A percentile compares a stretch with the other conserved stretches of the same genome.
phyloP scores from a whole-genome alignment of 2,329 filamentous ascomycete genomes.

The Fonsecaea pugnacius region DNA sequence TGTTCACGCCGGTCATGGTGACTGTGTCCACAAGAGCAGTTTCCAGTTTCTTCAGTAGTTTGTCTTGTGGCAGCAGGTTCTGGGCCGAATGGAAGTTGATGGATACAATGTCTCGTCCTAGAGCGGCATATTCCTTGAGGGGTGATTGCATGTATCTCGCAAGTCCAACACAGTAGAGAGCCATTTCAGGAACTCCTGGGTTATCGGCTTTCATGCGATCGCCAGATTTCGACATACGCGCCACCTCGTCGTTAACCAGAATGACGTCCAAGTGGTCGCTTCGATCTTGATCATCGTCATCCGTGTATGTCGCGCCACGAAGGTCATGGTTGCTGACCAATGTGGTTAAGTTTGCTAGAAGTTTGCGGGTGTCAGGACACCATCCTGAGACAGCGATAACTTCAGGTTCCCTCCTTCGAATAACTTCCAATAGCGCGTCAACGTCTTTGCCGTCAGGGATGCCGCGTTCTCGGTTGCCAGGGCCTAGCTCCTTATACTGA shows the following conservation, averaged over 20 bases:
- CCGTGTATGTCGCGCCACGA: conserved; percentile 78
- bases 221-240: conserved; percentile 93
- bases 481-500: conserved; percentile 77
- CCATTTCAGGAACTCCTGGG: conserved; percentile 75
- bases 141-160: conserved; percentile 94
- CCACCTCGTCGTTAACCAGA: conserved; percentile 94
- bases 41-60: conserved; percentile 82
- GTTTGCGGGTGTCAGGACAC: conserved; percentile 80
- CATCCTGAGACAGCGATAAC: conserved; percentile 89
- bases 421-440: conserved; percentile 75
- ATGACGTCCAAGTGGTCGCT: conserved; percentile 84
- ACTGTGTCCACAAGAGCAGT: conserved; percentile 99
- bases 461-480: conserved; percentile 68
- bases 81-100: conserved; percentile 89
- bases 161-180: conserved; percentile 85
- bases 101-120: conserved; percentile 85
- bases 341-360: conserved; percentile 79
- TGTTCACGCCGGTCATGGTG: conserved; percentile 91
- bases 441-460: conserved; percentile 68
- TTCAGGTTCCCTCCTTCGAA: conserved; percentile 81
- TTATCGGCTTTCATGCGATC: conserved; percentile 78
- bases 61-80: conserved; percentile 83
- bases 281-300: conserved; percentile 76
- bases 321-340: conserved; percentile 78
- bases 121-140: conserved; percentile 91